phyloP scores from a whole-genome alignment of 2,329 filamentous ascomycete genomes.

The Alternaria dauci region DNA sequence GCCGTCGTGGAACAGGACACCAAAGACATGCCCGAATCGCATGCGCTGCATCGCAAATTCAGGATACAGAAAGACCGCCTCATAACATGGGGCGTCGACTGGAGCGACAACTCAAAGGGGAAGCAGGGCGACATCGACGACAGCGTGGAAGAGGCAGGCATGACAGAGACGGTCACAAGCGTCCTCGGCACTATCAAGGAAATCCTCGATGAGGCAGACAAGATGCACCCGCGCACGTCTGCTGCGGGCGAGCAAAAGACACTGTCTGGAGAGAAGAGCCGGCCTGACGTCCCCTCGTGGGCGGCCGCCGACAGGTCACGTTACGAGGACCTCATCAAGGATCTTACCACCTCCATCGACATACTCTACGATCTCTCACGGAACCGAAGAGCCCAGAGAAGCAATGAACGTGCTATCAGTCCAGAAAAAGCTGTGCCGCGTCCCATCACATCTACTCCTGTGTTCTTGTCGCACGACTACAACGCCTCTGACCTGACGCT shows the following conservation, averaged over 20 bases:
- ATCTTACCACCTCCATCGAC: constrained; percentile 80
- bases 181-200: constrained; percentile 84
- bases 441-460: constrained; percentile 25
- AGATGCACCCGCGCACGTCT: constrained; percentile 66
- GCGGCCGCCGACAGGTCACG: constrained; percentile 74
- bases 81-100: constrained; percentile 81
- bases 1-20: constrained; percentile 69
- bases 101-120: constrained; percentile 71
- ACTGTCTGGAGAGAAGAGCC: constrained; percentile 48
- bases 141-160: constrained; percentile 70
- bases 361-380: constrained; percentile 79
- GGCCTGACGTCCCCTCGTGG: constrained; percentile 47
- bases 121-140: constrained; percentile 76
- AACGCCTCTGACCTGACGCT: constrained; percentile 55
- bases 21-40: constrained; percentile 72
- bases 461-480: constrained; percentile 47
- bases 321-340: constrained; percentile 77
- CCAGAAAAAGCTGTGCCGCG: constrained; percentile 33
- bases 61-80: constrained; percentile 82
- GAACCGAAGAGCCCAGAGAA: constrained; percentile 62
- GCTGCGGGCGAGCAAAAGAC: constrained; percentile 43
- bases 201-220: constrained; percentile 78
- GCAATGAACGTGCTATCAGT: constrained; percentile 23
- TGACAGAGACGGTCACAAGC: constrained; percentile 79
- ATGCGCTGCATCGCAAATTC: constrained; percentile 76